phyloP scores from a whole-genome alignment of 495 filamentous ascomycete species.

The Penicillium cosmopolitanum region DNA sequence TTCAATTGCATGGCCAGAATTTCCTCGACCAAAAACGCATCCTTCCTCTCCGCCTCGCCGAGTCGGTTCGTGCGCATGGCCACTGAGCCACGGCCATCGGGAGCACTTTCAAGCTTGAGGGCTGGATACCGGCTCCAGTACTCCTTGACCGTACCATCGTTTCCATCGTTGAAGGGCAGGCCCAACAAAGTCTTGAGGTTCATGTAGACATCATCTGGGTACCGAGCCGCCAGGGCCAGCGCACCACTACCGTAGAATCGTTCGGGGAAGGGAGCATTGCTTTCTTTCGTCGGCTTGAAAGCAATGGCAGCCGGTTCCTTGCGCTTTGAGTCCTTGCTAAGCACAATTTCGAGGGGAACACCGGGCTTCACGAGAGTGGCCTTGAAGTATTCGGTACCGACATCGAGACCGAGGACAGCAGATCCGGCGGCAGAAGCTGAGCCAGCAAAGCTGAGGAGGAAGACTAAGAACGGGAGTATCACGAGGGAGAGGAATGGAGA shows the following conservation, averaged over 20 bases:
- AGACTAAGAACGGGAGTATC: constrained; percentile 50
- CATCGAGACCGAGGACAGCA: constrained; percentile 87
- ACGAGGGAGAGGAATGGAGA: constrained; percentile 44
- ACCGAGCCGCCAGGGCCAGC: constrained; percentile 80
- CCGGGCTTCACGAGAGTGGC: constrained; percentile 95
- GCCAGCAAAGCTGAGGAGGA: constrained; percentile 60
- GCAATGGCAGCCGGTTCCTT: constrained; percentile 92
- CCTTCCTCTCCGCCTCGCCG: constrained; percentile 60
- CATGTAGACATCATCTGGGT: constrained; percentile 89
- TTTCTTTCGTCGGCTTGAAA: constrained; percentile 79
- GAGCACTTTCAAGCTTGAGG: constrained; percentile 44
- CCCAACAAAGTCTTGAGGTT: constrained; percentile 90
- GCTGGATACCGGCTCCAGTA: constrained; percentile 77
- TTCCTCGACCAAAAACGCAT: constrained; percentile 87
- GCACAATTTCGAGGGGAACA: constrained; percentile 96
- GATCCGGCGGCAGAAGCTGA: constrained; percentile 64
- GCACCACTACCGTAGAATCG: constrained; percentile 91
- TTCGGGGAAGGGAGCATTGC: constrained; percentile 73
- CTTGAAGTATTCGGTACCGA: constrained; percentile 98
- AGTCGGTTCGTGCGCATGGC: constrained; percentile 78
- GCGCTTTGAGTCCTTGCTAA: constrained; percentile 97
- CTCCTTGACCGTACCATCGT: constrained; percentile 62
- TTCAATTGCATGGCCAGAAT: constrained; percentile 95
- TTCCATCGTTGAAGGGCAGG: constrained; percentile 55
- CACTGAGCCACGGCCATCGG: constrained; percentile 66